Conservation (phyloP, 257 asterid species). For the Misopates orontium region DNA sequence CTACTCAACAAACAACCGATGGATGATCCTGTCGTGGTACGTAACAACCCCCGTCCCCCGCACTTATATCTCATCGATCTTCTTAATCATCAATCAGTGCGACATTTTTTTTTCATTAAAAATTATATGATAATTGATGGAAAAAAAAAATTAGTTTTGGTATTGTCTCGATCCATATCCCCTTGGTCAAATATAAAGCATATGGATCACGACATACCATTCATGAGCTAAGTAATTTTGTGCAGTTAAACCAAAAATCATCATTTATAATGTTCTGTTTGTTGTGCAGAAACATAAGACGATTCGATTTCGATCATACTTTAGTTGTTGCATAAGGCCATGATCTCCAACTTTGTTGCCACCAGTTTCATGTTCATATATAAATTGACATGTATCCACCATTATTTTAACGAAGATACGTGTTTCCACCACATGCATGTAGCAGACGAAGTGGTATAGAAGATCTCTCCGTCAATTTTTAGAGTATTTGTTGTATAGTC, state of each 20-base stretch:
- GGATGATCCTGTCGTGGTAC: conserved; percentile 26
- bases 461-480: no score
- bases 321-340: conserved; percentile 33
- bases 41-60: not conserved
- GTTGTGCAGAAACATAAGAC: conserved; percentile 38
- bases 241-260: not conserved
- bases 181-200: conserved; percentile 27
- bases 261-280: conserved; percentile 21
- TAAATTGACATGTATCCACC: no score
- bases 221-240: not conserved
- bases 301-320: conserved; percentile 27
- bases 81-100: not conserved
- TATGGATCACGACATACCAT: conserved; percentile 27
- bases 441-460: no score
- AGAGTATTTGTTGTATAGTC: no score
- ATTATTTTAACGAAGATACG: no score
- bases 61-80: not conserved
- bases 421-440: no score
- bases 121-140: not conserved
- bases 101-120: not conserved
- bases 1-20: conserved; percentile 26
- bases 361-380: no score
- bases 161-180: conserved; percentile 35
- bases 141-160: not conserved
- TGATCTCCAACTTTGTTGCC: not conserved